A percentile compares a stretch with the other conserved stretches of the same genome.
Conservation (phyloP, 495 filamentous ascomycete genomes). For the Aspergillus carlsbadensis region DNA sequence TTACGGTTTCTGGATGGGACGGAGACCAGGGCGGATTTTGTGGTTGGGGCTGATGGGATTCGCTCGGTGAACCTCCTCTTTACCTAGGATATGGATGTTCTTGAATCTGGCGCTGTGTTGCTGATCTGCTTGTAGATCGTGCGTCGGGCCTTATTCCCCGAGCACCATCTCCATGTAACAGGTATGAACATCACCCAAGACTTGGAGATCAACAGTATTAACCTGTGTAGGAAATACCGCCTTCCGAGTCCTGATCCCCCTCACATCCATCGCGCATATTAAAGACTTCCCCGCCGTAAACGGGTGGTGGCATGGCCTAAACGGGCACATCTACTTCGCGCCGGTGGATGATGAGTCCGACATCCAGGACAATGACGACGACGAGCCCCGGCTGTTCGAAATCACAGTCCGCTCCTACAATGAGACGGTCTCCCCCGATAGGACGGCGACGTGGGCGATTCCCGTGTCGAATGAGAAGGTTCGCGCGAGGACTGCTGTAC, state of each 20-base stretch:
- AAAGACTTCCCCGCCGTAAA: slow-evolving; percentile 38
- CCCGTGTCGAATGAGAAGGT: slow-evolving; percentile 37
- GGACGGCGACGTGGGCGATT: slow-evolving; percentile 47
- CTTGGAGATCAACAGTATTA: no score
- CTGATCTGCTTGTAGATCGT: not conserved
- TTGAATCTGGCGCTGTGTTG: not conserved
- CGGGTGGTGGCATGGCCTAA: slow-evolving; percentile 46
- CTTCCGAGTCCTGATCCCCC: not conserved
- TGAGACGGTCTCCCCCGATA: slow-evolving; percentile 23
- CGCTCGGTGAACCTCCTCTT: slow-evolving; percentile 38
- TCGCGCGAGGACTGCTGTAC: not conserved
- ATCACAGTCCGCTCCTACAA: slow-evolving; percentile 25
- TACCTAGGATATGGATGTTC: not conserved
- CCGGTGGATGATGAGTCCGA: slow-evolving; percentile 37
- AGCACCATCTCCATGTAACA: not conserved
- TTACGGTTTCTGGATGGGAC: slow-evolving; percentile 30
- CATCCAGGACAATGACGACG: no score
- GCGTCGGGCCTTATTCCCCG: not conserved
- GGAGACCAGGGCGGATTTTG: slow-evolving; percentile 40
- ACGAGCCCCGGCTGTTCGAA: slow-evolving; percentile 16
- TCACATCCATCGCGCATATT: slow-evolving; percentile 22
- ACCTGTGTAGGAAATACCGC: not conserved
- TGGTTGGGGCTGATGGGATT: slow-evolving; percentile 54
- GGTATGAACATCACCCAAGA: no score
- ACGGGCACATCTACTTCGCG: slow-evolving; percentile 45